phyloP scores from a whole-genome alignment of 2,329 filamentous ascomycete species.

The Colletotrichum incanum region DNA sequence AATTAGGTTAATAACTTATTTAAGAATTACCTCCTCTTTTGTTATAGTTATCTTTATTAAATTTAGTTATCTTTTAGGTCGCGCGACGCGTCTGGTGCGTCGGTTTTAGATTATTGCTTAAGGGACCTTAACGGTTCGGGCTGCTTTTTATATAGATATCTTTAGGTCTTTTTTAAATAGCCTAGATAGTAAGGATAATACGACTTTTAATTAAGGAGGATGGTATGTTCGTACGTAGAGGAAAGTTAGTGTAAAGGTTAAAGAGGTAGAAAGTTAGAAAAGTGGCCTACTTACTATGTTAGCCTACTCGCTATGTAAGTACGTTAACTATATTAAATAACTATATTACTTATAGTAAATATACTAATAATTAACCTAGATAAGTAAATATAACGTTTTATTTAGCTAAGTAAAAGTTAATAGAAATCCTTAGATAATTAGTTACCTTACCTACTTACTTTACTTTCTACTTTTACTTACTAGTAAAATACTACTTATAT shows the following conservation, averaged over 20 bases:
- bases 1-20: too few species aligned
- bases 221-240: neutral
- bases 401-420: too few species aligned
- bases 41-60: neutral
- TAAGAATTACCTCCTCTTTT: too few species aligned
- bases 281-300: neutral
- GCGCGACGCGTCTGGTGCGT: neutral
- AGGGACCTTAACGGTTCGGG: neutral
- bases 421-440: neutral
- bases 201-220: neutral
- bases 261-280: neutral
- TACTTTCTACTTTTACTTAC: too few species aligned
- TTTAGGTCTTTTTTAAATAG: neutral
- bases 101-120: neutral
- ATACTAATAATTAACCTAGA: slow-evolving; percentile 15
- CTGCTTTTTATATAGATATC: neutral
- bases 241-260: neutral
- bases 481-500: too few species aligned
- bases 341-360: neutral
- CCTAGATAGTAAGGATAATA: neutral
- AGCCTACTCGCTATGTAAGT: slow-evolving; percentile 21
- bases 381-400: slow-evolving; percentile 19
- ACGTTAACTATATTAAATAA: too few species aligned
- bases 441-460: too few species aligned
- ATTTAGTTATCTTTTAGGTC: neutral